These are phyloP conservation scores for Erythrobasidium hasegawianum DNA, from an alignment of 1,284 basidiomycete genomes.

Conservation along the genomic window DNA sequence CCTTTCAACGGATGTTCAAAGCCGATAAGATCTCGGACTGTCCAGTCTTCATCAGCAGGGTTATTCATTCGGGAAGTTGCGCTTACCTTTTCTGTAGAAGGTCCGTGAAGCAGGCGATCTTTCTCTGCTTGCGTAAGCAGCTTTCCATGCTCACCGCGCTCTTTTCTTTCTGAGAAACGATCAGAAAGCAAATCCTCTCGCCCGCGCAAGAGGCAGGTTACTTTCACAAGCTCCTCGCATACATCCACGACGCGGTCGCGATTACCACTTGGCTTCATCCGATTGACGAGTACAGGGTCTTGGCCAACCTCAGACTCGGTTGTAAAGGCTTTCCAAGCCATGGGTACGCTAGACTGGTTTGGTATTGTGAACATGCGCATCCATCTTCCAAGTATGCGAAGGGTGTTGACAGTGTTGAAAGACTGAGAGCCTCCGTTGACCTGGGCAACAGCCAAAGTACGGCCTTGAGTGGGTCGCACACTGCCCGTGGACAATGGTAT, in stretches of 20 bases:
- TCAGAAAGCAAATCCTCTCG: constrained; percentile 46
- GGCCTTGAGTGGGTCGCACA: constrained; percentile 51
- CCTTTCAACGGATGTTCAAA: too few relatives aligned
- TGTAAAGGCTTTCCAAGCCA: constrained; percentile 50
- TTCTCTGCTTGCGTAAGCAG: constrained; percentile 49
- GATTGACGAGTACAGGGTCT: constrained; percentile 37
- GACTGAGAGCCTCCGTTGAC: constrained; percentile 51
- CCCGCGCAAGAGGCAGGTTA: constrained; percentile 44
- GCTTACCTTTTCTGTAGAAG: too few relatives aligned
- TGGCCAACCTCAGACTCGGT: constrained; percentile 5
- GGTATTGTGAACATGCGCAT: constrained; percentile 48
- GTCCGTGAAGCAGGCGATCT: constrained; percentile 31
- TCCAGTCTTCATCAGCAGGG: too few relatives aligned
- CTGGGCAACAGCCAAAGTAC: constrained; percentile 47
- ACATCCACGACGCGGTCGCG: constrained; percentile 52
- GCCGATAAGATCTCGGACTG: too few relatives aligned
- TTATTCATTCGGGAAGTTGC: too few relatives aligned
- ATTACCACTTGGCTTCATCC: constrained; percentile 48
- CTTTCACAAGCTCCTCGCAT: constrained; percentile 50
- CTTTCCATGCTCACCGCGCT: constrained; percentile 46
- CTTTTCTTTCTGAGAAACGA: constrained; percentile 49
- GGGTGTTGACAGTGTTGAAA: constrained; percentile 50
- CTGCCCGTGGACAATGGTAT: constrained; percentile 49
- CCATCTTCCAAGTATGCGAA: constrained; percentile 50
- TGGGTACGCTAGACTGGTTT: constrained; percentile 49